Evolutionary conservation across 345 rosid species (phyloP).

Genomic region (Lepidium aucheri): DNA sequence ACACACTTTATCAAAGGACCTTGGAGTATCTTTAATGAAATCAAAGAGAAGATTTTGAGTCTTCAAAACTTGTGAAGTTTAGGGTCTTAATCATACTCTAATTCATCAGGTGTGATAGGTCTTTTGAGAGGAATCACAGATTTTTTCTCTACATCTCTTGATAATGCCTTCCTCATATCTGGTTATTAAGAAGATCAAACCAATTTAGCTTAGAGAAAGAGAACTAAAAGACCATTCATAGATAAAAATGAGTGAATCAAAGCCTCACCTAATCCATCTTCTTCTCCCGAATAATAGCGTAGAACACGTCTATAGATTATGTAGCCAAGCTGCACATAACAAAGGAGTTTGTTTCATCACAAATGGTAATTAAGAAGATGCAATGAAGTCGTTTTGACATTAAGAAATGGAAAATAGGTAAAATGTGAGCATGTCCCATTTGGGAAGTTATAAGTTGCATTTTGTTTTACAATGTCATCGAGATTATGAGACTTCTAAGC

Average conservation of each 20-base stretch:
- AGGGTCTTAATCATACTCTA: conserved; percentile 63
- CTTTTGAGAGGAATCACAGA: conserved; percentile 82
- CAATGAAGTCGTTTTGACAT: not conserved
- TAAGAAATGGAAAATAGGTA: not conserved
- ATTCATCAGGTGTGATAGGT: conserved; percentile 77
- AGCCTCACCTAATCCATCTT: conserved; percentile 73
- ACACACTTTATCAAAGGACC: not conserved
- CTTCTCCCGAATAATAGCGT: conserved; percentile 92
- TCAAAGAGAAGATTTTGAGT: not conserved
- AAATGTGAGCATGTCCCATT: not conserved
- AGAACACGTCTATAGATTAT: conserved; percentile 79
- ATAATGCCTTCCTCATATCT: conserved; percentile 97
- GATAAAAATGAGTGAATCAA: not conserved
- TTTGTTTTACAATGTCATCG: not conserved
- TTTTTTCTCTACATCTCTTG: conserved; percentile 81
- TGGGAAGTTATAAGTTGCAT: not conserved
- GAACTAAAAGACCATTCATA: not conserved
- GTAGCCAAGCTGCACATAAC: conserved; percentile 60
- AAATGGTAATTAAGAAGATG: not conserved
- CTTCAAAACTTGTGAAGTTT: not conserved
- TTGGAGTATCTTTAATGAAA: not conserved
- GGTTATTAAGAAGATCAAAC: conserved; percentile 5
- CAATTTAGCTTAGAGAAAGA: not conserved
- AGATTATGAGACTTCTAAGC: not conserved
- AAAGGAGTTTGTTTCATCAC: not conserved